Evolutionary conservation across 2,329 filamentous ascomycete genomes (phyloP), one percentile per base, ranked within the genome.

Genomic region (Ceratocystis eucalypticola): DNA sequence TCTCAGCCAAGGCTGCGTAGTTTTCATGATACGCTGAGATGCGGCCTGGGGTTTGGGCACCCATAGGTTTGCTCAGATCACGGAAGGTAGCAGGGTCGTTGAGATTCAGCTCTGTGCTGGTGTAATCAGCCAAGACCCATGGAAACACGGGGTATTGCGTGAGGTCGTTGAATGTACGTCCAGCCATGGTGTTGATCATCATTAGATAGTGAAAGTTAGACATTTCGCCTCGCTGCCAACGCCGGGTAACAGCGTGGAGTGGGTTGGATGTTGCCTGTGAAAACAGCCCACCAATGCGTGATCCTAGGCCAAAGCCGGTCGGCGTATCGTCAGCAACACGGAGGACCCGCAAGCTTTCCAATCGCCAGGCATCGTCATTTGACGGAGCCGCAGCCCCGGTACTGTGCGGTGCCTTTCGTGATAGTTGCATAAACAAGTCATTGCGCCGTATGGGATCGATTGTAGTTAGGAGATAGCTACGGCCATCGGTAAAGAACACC

Each of bases 131-230:
- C 59, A 99, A 78, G 2, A 99, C 87, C 94, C 94, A 99, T 0
- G 94, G 94, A 70, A 99, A 99, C 20, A 99, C 92, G 0, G 94
- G 94, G 72, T 99, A 99, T 72, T 99, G 95, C 0, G 94, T 99
- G 20, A 99, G 80, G 73, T 99, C 94, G 73, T 99, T 99, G 78
- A 99, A 99, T 0, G 94, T 97, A 64, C 94, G 82, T 1, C 94
- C 94, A 33, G 95, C 95, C 83, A 99, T 90, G 0, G 94, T 97
- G 73, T 99, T 99, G 72, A 99, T 86, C 68, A 96, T 86, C 93
- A 99, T 99, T 45, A 99, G 82, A 73, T 99, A 99, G 75, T 97
- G 91, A 72, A 99, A 99, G 74, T 99, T 99, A 15, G 93, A 97
- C 62, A 97, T 91, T 72, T 99, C 94, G 12, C 95, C 94, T 73